phyloP scores from a whole-genome alignment of 163 green algal genomes.

The Trebouxiophyceae sp. region DNA sequence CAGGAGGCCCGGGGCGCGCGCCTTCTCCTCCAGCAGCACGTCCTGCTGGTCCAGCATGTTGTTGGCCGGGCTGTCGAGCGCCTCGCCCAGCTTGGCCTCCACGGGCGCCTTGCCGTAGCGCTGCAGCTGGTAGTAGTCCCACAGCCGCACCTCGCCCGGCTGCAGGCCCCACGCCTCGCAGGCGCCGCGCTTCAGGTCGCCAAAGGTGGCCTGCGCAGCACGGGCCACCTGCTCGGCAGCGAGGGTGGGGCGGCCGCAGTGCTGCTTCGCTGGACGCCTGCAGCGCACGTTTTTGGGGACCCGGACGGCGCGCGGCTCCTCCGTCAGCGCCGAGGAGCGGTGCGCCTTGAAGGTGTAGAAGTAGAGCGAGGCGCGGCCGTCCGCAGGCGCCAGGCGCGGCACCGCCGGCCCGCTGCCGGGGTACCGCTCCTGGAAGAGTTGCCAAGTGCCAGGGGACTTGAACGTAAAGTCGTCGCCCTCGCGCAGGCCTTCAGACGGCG shows the following conservation, averaged over 20 bases:
- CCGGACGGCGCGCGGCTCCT: background rate
- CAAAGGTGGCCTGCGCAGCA: constrained; percentile 30
- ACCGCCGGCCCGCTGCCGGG: background rate
- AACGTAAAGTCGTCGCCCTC: background rate
- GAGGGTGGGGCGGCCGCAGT: background rate
- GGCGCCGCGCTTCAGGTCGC: constrained; percentile 33
- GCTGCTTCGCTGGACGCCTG: background rate
- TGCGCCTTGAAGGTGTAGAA: background rate
- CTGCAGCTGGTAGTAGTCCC: constrained; percentile 30
- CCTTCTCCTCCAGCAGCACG: constrained; percentile 41
- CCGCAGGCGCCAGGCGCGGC: no score
- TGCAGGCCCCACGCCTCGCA: constrained; percentile 28
- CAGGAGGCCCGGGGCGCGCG: background rate
- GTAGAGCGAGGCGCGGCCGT: background rate
- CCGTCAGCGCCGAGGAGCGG: background rate
- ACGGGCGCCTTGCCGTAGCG: constrained; percentile 21
- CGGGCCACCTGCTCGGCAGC: background rate
- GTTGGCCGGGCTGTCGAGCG: constrained; percentile 18
- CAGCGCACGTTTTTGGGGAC: background rate
- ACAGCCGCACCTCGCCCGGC: constrained; percentile 28
- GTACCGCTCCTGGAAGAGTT: background rate
- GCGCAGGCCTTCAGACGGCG: no score
- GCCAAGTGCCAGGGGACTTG: background rate
- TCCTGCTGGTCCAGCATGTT: constrained; percentile 40
- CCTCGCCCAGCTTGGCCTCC: background rate